Evolutionary conservation across 2,329 filamentous ascomycete genomes (phyloP), one percentile per base, ranked within the genome.

Genomic region (Pyricularia grisea): DNA sequence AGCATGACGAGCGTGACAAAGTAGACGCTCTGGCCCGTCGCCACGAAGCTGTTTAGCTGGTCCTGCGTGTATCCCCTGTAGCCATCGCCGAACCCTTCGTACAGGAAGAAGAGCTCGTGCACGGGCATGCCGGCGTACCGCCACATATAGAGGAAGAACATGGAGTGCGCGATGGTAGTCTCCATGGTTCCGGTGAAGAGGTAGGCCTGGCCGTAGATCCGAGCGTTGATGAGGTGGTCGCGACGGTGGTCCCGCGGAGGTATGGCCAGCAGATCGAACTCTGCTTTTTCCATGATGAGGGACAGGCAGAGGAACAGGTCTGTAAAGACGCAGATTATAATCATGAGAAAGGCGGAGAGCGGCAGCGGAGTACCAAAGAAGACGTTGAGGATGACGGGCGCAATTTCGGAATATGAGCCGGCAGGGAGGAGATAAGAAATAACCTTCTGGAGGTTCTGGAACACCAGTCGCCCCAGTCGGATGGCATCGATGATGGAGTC

Each of bases 1-100:
- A 94, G 92, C 66, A 94, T 88, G 1, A 94, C 91, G 28, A 94
- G 80, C 70, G 89, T 94, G 72, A 93, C 86, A 73, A 94, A 94
- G 78, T 94, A 94, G 70, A 94, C 89, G 20, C 88, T 91, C 55
- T 86, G 90, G 0, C 90, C 90, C 71, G 85, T 83, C 71, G 89
- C 90, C 28, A 90, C 79, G 71, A 86, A 83, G 30, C 80, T 76
- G 0, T 79, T 79, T 73, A 88, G 86, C 69, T 83, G 84, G 65
- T 86, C 85, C 1, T 83, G 77, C 67, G 85, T 83, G 14, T 86
- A 82, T 74, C 75, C 80, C 69, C 73, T 81, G 11, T 84, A 85
- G 4, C 84, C 73, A 3, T 77, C 74, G 67, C 88, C 88, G 74
- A 91, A 92, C 25, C 84, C 83, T 75, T 94, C 89, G 89, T 90